Evolutionary conservation across 2,329 filamentous ascomycete species (phyloP), one percentile per base, ranked within the genome.

Genomic region (Colletotrichum agaves): DNA sequence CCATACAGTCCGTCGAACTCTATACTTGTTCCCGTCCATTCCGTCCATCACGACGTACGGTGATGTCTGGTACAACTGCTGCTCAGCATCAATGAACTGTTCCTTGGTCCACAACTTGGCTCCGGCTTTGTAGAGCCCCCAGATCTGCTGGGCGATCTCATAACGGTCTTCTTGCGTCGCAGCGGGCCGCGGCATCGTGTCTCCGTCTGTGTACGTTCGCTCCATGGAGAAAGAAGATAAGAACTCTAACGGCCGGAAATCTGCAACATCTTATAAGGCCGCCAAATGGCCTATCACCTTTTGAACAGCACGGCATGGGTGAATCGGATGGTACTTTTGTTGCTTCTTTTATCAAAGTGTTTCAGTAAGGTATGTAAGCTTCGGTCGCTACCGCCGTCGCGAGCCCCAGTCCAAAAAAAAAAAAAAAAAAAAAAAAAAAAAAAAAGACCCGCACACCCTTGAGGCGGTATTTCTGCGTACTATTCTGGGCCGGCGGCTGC

Each of bases 51-150:
- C 4, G 4, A 41, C 2, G 15, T 49, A 2, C 8, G 1, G 4
- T 12, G n/a, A n/a, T 21, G 44, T 57, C 5, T 41, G n/a, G 21
- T 41, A 13, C 13, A 57, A 35, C 33, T 57, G 61, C 21, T n/a
- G 10, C 21, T 46, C 52, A 5, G 53, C 33, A 10, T 44, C 17
- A 11, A 15, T 31, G 17, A 63, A 15, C 19, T 35, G 43, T 7
- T 31, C 17, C 21, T 43, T 41, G 33, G 61, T 63, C 19, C 27
- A 58, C 3, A 58, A 23, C 12, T 11, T 41, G 3, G 35, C 12
- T 7, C 61, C 61, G 8, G 50, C 21, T 17, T 57, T 35, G 52
- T 58, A 63, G 3, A 37, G 33, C 12, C 23, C 43, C 44, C 53
- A 46, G 3, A 63, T 41, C 17, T 43, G n/a, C 35, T 27, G 33